Evolutionary conservation across 345 rosid genomes (phyloP).

Genomic region (Syzygium jambos): DNA sequence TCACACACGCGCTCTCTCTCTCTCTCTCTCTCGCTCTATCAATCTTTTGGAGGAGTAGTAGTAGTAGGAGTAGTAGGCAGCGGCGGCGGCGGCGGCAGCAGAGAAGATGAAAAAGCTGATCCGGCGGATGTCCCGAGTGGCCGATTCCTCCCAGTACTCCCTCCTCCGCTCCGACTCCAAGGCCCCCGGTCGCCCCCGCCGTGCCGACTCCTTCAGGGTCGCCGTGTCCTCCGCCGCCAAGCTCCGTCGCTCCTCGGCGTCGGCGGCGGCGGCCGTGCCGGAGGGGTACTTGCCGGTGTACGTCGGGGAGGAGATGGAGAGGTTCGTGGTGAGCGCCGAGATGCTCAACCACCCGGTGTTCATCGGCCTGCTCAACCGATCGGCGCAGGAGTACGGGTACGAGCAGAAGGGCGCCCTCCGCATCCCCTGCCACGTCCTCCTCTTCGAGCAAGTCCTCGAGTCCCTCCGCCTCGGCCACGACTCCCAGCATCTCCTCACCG

Average conservation of each 20-base stretch:
- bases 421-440: conserved; percentile 85
- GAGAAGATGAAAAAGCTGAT: conserved; percentile 74
- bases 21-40: neutral
- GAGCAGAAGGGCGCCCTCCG: conserved; percentile 84
- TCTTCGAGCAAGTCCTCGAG: conserved; percentile 76
- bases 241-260: conserved; percentile 18
- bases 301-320: conserved; percentile 94
- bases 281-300: conserved; percentile 81
- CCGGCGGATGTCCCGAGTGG: conserved; percentile 83
- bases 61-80: no score
- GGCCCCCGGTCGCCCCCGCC: conserved; percentile 15
- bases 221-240: neutral
- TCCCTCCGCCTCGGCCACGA: conserved; percentile 60
- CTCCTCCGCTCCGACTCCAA: conserved; percentile 53
- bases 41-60: no score
- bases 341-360: conserved; percentile 82
- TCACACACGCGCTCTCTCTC: neutral
- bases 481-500: neutral
- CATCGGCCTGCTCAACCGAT: conserved; percentile 55
- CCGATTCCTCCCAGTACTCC: conserved; percentile 76
- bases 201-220: conserved; percentile 10
- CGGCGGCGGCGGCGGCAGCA: no score
- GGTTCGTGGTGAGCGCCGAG: conserved; percentile 81
- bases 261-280: conserved; percentile 58
- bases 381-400: conserved; percentile 95